phyloP scores from a whole-genome alignment of 768 basidiomycete species.

The Lentinula aciculospora region DNA sequence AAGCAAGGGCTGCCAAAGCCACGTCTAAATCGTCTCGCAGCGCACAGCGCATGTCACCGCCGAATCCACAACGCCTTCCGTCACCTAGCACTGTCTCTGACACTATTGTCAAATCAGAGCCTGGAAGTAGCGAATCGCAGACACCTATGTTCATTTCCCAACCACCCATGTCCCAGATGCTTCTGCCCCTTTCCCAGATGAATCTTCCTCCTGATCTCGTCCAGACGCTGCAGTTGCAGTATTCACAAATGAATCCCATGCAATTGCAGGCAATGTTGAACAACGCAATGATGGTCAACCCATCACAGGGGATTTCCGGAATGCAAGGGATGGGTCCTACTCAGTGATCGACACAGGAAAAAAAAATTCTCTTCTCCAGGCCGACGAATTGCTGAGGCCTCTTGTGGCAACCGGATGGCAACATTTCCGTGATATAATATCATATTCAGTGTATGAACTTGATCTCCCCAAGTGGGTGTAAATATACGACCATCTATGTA shows the following conservation, averaged over 20 bases:
- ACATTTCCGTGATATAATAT: too few relatives aligned
- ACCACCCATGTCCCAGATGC: not conserved
- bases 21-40: not conserved
- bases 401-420: too few relatives aligned
- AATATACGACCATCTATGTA: too few relatives aligned
- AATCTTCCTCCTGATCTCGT: not conserved
- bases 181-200: not conserved
- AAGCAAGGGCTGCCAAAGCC: not conserved
- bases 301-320: not conserved
- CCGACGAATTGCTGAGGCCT: too few relatives aligned
- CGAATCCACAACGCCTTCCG: conserved; percentile 4
- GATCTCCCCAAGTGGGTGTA: too few relatives aligned
- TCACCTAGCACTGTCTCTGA: not conserved
- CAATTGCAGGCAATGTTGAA: not conserved
- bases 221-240: not conserved
- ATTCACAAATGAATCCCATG: not conserved
- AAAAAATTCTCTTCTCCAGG: too few relatives aligned
- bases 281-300: not conserved
- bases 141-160: not conserved
- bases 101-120: not conserved
- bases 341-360: not conserved
- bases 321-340: not conserved
- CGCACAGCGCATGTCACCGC: not conserved
- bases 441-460: too few relatives aligned
- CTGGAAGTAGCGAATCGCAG: not conserved